Percentiles rank a stretch among this genome's conserved stretches.
Conservation (phyloP, 805 yeast genomes). For the Ogataea naganishii region DNA sequence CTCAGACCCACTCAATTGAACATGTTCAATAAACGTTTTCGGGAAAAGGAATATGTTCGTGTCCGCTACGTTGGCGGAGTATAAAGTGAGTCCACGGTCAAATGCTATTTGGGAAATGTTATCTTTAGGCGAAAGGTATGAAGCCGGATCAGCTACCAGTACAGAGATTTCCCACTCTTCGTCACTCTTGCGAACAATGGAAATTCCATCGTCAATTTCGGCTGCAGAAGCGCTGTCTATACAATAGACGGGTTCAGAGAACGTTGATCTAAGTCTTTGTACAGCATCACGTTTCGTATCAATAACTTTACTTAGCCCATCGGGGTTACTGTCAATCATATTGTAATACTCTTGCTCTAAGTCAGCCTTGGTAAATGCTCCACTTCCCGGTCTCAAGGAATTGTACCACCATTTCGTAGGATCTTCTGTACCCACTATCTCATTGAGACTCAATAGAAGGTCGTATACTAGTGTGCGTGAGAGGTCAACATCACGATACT, state of each 20-base stretch:
- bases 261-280: conserved; percentile 27
- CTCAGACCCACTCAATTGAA: conserved; percentile 28
- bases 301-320: too few species aligned
- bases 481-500: conserved; percentile 31
- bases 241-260: conserved; percentile 56
- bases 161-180: conserved; percentile 41
- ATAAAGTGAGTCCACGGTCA: conserved; percentile 55
- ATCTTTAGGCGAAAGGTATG: conserved; percentile 37
- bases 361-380: conserved; percentile 33
- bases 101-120: conserved; percentile 47
- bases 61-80: conserved; percentile 47
- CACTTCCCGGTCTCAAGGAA: conserved; percentile 34
- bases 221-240: conserved; percentile 75
- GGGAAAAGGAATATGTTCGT: conserved; percentile 67
- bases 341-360: conserved; percentile 32
- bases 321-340: conserved; percentile 5
- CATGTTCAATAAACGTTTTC: conserved; percentile 33
- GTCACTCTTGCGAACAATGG: conserved; percentile 31
- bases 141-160: conserved; percentile 85
- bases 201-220: conserved; percentile 91
- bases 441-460: conserved; percentile 28
- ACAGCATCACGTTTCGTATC: conserved; percentile 10
- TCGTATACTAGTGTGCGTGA: conserved; percentile 48
- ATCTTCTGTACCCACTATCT: conserved; percentile 26
- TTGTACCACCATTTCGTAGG: conserved; percentile 45